Conservation (phyloP, 768 basidiomycete species). For the Galerina marginata region DNA sequence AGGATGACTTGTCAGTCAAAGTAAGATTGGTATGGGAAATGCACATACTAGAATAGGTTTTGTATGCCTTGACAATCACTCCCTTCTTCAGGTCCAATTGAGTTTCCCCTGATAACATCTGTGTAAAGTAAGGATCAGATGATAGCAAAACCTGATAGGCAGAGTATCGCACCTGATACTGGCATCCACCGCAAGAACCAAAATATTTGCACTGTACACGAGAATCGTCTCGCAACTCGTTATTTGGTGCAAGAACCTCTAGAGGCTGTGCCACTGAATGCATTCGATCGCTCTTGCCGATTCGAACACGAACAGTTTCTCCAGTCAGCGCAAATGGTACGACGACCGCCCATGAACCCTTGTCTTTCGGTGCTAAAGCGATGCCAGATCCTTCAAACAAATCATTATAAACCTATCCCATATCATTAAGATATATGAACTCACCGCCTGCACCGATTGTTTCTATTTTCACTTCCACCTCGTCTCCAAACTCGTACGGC, state of each 20-base stretch:
- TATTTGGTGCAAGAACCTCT: slow-evolving; percentile 66
- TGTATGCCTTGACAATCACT: slow-evolving; percentile 84
- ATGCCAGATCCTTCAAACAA: slow-evolving; percentile 65
- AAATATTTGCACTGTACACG: slow-evolving; percentile 86
- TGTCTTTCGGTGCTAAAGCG: slow-evolving; percentile 51
- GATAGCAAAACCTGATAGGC: not conserved
- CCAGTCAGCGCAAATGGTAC: slow-evolving; percentile 87
- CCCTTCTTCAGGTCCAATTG: slow-evolving; percentile 89
- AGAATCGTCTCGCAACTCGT: slow-evolving; percentile 64
- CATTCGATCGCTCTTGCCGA: slow-evolving; percentile 73
- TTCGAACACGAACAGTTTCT: slow-evolving; percentile 74
- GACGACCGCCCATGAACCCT: slow-evolving; percentile 78
- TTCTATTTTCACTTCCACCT: slow-evolving; percentile 70
- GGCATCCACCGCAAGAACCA: slow-evolving; percentile 89
- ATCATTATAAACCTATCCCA: slow-evolving; percentile 2
- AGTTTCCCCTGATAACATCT: slow-evolving; percentile 88
- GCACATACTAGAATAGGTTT: slow-evolving; percentile 67
- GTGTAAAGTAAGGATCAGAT: not conserved
- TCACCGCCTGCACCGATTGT: slow-evolving; percentile 67
- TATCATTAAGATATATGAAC: slow-evolving; percentile 19
- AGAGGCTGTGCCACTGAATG: slow-evolving; percentile 82
- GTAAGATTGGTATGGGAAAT: not conserved
- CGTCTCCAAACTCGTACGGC: slow-evolving; percentile 64
- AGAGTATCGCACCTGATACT: slow-evolving; percentile 73
- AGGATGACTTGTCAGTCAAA: slow-evolving; percentile 10